These are phyloP conservation scores for Monilinia fructigena DNA, from an alignment of 2,329 filamentous ascomycete species.

Conservation along the genomic window DNA sequence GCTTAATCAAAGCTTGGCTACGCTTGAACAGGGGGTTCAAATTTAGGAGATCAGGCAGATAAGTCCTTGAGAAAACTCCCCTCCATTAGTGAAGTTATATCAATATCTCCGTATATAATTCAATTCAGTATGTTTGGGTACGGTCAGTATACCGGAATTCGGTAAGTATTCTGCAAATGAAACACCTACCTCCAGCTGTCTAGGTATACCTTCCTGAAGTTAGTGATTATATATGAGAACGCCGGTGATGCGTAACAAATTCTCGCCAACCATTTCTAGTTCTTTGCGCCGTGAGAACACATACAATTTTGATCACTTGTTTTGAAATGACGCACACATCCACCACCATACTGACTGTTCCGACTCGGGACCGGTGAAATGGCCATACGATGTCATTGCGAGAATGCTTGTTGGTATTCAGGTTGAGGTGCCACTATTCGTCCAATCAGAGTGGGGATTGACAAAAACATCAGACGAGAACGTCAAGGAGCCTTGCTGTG, in stretches of 20 bases:
- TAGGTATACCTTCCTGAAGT: neutral
- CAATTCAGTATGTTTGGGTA: neutral
- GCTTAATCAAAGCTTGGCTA: neutral
- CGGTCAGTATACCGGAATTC: neutral
- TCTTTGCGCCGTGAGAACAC: conserved; percentile 12
- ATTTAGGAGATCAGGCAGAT: conserved; percentile 4
- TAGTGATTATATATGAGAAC: neutral
- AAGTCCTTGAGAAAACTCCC: neutral
- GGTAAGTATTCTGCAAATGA: neutral
- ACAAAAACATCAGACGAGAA: conserved; percentile 11
- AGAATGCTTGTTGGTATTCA: conserved; percentile 1
- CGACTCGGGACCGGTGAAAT: neutral
- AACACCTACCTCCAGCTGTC: neutral
- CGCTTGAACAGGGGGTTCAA: neutral
- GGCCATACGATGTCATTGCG: neutral
- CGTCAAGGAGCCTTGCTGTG: conserved; percentile 17
- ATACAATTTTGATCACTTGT: conserved; percentile 16
- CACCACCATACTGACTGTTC: neutral
- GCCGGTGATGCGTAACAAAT: neutral
- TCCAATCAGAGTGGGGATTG: neutral
- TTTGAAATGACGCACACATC: conserved; percentile 10
- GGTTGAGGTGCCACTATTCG: neutral
- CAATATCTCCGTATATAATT: neutral
- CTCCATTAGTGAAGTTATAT: neutral
- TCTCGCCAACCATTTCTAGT: neutral